A percentile compares a stretch with the other conserved stretches of the same genome.
These are phyloP conservation scores for Candida sithepensis DNA, from an alignment of 805 yeast species.

Conservation along the genomic window DNA sequence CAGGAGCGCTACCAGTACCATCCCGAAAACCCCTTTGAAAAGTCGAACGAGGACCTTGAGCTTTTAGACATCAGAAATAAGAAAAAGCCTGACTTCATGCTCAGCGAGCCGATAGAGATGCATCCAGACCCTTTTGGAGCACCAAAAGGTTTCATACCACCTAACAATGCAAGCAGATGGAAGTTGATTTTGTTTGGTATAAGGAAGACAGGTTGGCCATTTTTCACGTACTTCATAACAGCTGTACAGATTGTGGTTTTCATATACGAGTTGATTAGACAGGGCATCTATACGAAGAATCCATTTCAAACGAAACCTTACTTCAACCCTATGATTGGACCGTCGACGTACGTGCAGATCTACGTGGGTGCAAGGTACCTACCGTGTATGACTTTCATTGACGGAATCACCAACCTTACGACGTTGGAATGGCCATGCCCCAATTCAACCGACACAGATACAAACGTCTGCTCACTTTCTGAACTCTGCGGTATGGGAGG, in stretches of 20 bases:
- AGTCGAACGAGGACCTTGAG: background rate
- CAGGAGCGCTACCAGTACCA: background rate
- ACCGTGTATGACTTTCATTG: conserved; percentile 62
- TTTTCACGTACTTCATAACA: conserved; percentile 34
- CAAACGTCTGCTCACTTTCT: conserved; percentile 53
- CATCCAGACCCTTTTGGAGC: background rate
- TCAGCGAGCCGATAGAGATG: background rate
- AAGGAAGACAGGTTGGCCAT: conserved; percentile 23
- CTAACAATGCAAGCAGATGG: background rate
- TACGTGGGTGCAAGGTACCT: conserved; percentile 68
- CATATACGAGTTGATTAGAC: conserved; percentile 54
- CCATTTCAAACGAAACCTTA: conserved; percentile 67
- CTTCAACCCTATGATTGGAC: conserved; percentile 78
- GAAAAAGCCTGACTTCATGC: background rate
- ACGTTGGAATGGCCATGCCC: conserved; percentile 60
- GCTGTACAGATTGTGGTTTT: conserved; percentile 52
- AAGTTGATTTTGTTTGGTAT: conserved; percentile 13
- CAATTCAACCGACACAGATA: conserved; percentile 51
- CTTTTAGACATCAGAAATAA: background rate
- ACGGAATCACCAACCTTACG: conserved; percentile 45
- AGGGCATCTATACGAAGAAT: conserved; percentile 58
- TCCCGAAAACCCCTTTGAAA: background rate
- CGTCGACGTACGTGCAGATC: conserved; percentile 61
- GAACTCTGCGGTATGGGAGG: conserved; percentile 63
- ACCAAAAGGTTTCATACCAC: background rate